Evolutionary conservation across 345 rosid species (phyloP).

Genomic region (Rhodomyrtus tomentosa): DNA sequence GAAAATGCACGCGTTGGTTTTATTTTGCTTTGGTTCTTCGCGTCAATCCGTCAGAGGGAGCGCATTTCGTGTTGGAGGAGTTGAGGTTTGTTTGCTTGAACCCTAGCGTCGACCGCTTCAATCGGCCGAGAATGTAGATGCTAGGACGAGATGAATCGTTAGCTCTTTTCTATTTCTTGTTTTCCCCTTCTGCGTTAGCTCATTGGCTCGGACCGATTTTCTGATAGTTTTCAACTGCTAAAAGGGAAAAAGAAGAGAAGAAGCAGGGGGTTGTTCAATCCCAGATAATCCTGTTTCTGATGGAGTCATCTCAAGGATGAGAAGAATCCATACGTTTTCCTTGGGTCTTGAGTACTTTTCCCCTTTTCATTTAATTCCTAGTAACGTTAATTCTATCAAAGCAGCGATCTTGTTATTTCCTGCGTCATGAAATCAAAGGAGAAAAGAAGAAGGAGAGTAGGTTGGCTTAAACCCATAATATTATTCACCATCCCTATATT

Average conservation of each 20-base stretch:
- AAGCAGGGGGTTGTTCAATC: neutral
- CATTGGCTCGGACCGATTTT: neutral
- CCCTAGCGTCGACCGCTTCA: neutral
- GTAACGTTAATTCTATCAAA: neutral
- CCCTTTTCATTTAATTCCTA: neutral
- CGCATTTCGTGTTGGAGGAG: neutral
- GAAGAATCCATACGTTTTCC: neutral
- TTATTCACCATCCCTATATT: neutral
- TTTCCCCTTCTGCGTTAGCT: neutral
- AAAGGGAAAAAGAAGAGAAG: fast-evolving
- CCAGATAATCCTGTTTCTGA: neutral
- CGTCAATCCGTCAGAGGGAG: neutral
- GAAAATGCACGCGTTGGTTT: neutral
- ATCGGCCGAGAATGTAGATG: neutral
- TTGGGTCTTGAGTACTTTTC: neutral
- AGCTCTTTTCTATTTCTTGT: neutral
- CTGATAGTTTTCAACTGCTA: neutral
- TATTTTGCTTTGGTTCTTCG: neutral
- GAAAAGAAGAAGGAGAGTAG: neutral
- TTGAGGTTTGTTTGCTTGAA: neutral
- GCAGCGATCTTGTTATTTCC: neutral
- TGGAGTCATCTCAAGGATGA: neutral
- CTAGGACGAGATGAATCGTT: neutral
- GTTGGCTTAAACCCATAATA: neutral
- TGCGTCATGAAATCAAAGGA: neutral